Conservation (phyloP, 495 filamentous ascomycete genomes). For the Talaromyces ruber region DNA sequence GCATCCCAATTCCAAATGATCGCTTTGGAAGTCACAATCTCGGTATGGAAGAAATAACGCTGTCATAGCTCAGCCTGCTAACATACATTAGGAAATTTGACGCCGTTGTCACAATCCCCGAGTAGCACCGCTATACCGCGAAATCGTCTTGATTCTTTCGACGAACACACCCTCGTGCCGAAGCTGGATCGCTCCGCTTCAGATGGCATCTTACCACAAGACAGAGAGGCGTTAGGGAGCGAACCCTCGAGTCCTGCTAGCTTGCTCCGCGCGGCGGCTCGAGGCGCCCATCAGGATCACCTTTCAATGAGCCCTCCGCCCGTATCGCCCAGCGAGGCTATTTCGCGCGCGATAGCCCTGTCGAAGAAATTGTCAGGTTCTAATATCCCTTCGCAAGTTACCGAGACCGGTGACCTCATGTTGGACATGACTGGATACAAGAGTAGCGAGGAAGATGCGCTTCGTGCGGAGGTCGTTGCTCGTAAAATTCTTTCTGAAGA, state of each 20-base stretch:
- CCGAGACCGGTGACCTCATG: conserved; percentile 92
- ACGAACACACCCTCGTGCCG: conserved; percentile 18
- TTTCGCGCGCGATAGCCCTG: conserved; percentile 73
- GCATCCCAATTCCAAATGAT: conserved; percentile 27
- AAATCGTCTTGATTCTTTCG: conserved; percentile 19
- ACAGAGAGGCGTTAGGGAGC: conserved; percentile 6
- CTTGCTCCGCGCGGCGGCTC: neutral
- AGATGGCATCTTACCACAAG: conserved; percentile 33
- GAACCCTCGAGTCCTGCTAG: conserved; percentile 11
- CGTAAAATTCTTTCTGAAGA: conserved; percentile 95
- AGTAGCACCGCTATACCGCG: conserved; percentile 37
- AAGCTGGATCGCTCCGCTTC: conserved; percentile 45
- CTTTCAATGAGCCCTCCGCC: conserved; percentile 71
- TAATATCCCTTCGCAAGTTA: conserved; percentile 88
- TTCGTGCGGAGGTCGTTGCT: conserved; percentile 85
- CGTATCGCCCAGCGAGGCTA: conserved; percentile 63
- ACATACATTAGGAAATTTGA: conserved; percentile 42
- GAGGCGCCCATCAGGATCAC: conserved; percentile 17
- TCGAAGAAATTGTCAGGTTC: conserved; percentile 81
- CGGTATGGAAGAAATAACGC: neutral
- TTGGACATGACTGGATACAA: conserved; percentile 98
- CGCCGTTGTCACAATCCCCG: conserved; percentile 56
- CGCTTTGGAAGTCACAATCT: conserved; percentile 13
- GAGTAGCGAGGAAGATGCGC: conserved; percentile 79
- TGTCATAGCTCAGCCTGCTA: neutral